Conservation (phyloP, 495 filamentous ascomycete species). For the Aspergillus baeticus region DNA sequence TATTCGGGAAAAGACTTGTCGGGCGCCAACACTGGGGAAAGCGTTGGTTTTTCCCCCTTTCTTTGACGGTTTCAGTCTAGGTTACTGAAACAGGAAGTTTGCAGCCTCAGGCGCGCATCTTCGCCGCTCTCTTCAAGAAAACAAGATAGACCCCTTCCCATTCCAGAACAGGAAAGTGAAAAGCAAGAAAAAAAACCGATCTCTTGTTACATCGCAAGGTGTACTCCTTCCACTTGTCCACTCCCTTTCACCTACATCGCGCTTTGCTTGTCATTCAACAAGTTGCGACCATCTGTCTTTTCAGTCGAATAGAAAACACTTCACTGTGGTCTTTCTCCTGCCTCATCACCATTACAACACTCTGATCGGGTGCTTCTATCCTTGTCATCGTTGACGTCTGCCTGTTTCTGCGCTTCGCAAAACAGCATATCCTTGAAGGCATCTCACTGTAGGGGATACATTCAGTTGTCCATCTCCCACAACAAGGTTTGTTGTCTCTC, state of each 20-base stretch:
- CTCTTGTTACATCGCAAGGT: constrained; percentile 9
- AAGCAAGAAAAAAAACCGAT: constrained; percentile 19
- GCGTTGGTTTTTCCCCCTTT: constrained; percentile 13
- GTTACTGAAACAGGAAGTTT: constrained; percentile 34
- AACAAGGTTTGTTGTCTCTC: constrained; percentile 48
- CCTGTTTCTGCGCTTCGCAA: constrained; percentile 12
- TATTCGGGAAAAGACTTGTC: constrained; percentile 20
- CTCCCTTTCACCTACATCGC: constrained; percentile 19
- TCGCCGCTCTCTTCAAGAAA: constrained; percentile 28
- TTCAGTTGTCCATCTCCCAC: constrained; percentile 97
- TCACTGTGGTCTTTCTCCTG: constrained; percentile 43
- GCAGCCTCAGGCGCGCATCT: constrained; percentile 24
- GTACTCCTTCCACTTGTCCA: constrained; percentile 22
- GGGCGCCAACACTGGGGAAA: constrained; percentile 18
- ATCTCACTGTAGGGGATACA: constrained; percentile 78
- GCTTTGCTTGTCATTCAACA: constrained; percentile 15
- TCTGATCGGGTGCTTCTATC: not conserved
- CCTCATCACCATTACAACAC: constrained; percentile 9
- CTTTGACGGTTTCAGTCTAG: constrained; percentile 18
- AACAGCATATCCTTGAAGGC: constrained; percentile 18
- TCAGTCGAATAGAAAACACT: constrained; percentile 38
- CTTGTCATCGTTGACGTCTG: constrained; percentile 12
- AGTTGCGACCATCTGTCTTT: constrained; percentile 11
- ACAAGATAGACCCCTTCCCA: constrained; percentile 36
- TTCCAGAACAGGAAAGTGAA: constrained; percentile 13